Evolutionary conservation across 192 early-diverging fungal species (phyloP).

Genomic region (Diversispora epigaea): DNA sequence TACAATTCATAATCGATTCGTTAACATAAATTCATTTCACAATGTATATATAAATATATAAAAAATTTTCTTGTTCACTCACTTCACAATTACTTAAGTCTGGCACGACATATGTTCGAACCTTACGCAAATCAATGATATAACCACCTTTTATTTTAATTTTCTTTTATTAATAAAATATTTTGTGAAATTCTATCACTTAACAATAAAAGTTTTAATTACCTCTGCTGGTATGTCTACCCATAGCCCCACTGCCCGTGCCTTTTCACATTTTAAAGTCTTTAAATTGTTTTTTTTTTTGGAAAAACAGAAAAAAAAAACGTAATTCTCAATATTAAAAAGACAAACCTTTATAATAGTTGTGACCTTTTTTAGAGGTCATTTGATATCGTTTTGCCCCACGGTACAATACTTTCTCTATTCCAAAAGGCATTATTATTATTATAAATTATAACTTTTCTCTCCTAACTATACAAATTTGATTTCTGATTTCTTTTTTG

Average conservation of each 20-base stretch:
- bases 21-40: no score
- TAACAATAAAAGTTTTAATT: background rate
- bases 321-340: background rate
- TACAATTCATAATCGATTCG: no score
- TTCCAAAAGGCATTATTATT: slow-evolving; percentile 42
- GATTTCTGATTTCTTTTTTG: no score
- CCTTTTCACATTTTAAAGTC: slow-evolving; percentile 35
- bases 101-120: slow-evolving; percentile 62
- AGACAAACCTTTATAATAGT: slow-evolving; percentile 57
- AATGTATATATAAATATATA: no score
- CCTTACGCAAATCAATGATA: slow-evolving; percentile 56
- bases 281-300: background rate
- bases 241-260: slow-evolving; percentile 63
- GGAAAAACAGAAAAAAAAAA: background rate
- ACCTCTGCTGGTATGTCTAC: slow-evolving; percentile 58
- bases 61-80: no score
- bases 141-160: slow-evolving; percentile 46
- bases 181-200: background rate
- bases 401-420: slow-evolving; percentile 54
- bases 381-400: slow-evolving; percentile 54
- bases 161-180: background rate
- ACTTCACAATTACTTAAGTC: slow-evolving; percentile 57
- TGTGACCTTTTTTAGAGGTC: slow-evolving; percentile 59
- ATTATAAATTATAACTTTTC: background rate
- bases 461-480: no score